These are phyloP conservation scores for Lipomyces starkeyi DNA, from an alignment of 805 yeast species.

Conservation along the genomic window DNA sequence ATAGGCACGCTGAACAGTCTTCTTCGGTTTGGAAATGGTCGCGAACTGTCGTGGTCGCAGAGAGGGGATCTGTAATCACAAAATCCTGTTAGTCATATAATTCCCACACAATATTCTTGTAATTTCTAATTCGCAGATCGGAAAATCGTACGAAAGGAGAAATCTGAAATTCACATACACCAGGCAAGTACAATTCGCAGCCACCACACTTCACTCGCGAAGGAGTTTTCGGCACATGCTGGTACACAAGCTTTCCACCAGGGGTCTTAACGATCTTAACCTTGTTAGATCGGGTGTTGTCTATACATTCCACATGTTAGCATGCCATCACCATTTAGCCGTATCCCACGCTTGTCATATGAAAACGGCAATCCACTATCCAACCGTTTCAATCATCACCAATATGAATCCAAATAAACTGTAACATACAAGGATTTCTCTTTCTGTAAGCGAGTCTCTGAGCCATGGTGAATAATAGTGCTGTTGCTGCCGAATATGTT, in stretches of 20 bases:
- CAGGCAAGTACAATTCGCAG: slow-evolving; percentile 73
- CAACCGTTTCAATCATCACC: background rate
- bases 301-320: slow-evolving; percentile 54
- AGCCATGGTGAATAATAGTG: slow-evolving; percentile 70
- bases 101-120: background rate
- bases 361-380: background rate
- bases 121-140: background rate
- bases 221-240: slow-evolving; percentile 89
- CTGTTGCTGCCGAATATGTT: slow-evolving; percentile 15
- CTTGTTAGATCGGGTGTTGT: slow-evolving; percentile 99
- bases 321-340: background rate
- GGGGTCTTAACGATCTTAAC: slow-evolving; percentile 99
- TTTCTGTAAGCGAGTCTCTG: slow-evolving; percentile 99
- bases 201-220: slow-evolving; percentile 63
- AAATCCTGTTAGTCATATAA: background rate
- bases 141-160: background rate
- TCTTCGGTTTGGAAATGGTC: slow-evolving; percentile 90
- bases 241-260: slow-evolving; percentile 98
- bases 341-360: background rate
- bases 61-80: slow-evolving; percentile 59
- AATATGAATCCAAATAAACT: slow-evolving; percentile 44
- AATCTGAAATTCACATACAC: slow-evolving; percentile 48
- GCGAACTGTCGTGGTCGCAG: slow-evolving; percentile 99
- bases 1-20: slow-evolving; percentile 99
- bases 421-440: slow-evolving; percentile 95